Percentiles rank a stretch among this genome's conserved stretches.
These are phyloP conservation scores for Neurospora crassa DNA, from an alignment of 2,329 filamentous ascomycete genomes.

Conservation along the genomic window DNA sequence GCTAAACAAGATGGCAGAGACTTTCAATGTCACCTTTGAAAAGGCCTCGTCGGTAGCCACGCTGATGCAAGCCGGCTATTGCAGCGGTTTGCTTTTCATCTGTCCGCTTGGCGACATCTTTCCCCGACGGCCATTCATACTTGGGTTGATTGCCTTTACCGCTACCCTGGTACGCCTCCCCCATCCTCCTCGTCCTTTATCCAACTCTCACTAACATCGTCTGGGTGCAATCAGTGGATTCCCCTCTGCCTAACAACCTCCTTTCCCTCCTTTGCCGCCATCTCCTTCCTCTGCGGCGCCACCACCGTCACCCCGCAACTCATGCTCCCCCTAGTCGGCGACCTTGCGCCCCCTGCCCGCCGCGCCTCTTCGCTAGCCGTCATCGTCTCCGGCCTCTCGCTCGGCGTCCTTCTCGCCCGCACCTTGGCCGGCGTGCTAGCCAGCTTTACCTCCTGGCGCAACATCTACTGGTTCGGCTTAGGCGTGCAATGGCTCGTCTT, in stretches of 20 bases:
- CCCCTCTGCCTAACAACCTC: constrained; percentile 59
- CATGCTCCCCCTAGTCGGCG: constrained; percentile 73
- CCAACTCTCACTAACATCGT: not conserved
- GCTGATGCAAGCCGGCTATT: constrained; percentile 71
- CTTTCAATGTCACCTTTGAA: constrained; percentile 63
- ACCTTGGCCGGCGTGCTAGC: constrained; percentile 67
- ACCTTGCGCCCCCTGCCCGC: constrained; percentile 60
- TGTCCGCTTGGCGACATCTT: constrained; percentile 68
- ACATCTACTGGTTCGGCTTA: constrained; percentile 70
- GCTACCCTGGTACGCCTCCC: constrained; percentile 48
- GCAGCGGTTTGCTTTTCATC: constrained; percentile 60
- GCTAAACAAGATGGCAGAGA: constrained; percentile 61
- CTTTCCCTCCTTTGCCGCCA: constrained; percentile 54
- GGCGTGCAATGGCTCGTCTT: constrained; percentile 61
- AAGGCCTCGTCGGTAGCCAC: constrained; percentile 60
- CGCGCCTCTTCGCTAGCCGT: constrained; percentile 63
- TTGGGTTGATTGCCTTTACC: constrained; percentile 57
- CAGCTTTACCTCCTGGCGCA: constrained; percentile 62
- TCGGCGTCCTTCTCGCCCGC: constrained; percentile 68
- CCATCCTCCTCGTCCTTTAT: not conserved
- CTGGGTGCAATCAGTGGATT: constrained; percentile 41
- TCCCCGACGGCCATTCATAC: constrained; percentile 57
- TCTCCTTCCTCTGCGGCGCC: constrained; percentile 67
- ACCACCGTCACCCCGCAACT: constrained; percentile 71
- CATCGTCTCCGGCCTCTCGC: constrained; percentile 63